Evolutionary conservation across 352 stramenopile species (phyloP).

Genomic region (Chrysophaeum taylorii): DNA sequence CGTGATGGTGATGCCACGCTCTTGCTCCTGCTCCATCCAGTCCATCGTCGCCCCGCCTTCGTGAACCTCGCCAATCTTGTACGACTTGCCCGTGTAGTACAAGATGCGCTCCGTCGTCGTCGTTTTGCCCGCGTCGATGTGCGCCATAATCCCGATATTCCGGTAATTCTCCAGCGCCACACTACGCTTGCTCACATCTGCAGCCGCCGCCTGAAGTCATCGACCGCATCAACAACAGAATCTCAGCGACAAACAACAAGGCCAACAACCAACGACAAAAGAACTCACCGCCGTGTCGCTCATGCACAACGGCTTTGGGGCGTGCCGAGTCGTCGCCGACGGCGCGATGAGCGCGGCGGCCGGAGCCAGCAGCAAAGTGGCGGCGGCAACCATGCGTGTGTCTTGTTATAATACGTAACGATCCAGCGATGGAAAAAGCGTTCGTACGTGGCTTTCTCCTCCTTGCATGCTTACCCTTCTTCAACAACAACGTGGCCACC

Average conservation of each 20-base stretch:
- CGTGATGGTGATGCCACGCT: constrained; percentile 96
- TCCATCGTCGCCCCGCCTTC: constrained; percentile 74
- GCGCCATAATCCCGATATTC: constrained; percentile 97
- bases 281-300: neutral
- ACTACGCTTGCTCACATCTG: constrained; percentile 39
- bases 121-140: constrained; percentile 96
- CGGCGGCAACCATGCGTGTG: neutral
- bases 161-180: constrained; percentile 60
- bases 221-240: too few species aligned
- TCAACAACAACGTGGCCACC: too few species aligned
- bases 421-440: too few species aligned
- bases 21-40: constrained; percentile 82
- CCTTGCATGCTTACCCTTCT: too few species aligned
- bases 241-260: too few species aligned
- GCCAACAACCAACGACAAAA: too few species aligned
- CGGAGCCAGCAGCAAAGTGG: neutral
- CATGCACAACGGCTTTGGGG: neutral
- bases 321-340: neutral
- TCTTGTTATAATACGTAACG: too few species aligned
- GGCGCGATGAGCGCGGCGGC: neutral
- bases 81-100: constrained; percentile 81
- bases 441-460: too few species aligned
- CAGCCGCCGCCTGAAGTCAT: constrained; percentile 30
- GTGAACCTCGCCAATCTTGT: constrained; percentile 80
- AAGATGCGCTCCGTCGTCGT: constrained; percentile 97